These are phyloP conservation scores for Neofusicoccum laricinum DNA, from an alignment of 2,329 filamentous ascomycete species.

Conservation along the genomic window DNA sequence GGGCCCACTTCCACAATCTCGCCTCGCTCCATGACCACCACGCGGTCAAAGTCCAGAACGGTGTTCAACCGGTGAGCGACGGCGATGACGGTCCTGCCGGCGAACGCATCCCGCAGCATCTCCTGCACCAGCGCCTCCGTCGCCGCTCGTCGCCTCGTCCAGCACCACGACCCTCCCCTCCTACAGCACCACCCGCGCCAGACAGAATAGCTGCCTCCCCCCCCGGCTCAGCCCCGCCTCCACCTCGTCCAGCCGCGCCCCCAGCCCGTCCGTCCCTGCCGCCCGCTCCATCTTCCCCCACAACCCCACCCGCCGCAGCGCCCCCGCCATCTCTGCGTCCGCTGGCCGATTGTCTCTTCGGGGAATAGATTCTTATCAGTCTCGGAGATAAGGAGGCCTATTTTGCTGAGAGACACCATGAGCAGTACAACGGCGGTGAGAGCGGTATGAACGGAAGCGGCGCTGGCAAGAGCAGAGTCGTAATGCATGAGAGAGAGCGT, in stretches of 20 bases:
- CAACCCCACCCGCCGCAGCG: constrained; percentile 21
- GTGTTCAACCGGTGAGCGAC: constrained; percentile 58
- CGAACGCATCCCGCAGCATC: constrained; percentile 54
- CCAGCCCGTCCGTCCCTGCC: constrained; percentile 2
- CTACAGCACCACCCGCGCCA: constrained; percentile 57
- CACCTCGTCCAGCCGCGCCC: constrained; percentile 19
- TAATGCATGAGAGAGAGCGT: constrained; percentile 26
- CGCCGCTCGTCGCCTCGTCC: constrained; percentile 38
- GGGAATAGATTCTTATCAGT: constrained; percentile 25
- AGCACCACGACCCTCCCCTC: constrained; percentile 28
- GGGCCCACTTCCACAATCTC: constrained; percentile 41
- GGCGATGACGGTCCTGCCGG: constrained; percentile 57
- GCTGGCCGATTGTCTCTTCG: constrained; percentile 32
- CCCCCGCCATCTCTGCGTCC: constrained; percentile 19
- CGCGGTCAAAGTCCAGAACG: constrained; percentile 53
- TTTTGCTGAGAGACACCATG: constrained; percentile 22
- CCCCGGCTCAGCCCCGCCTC: constrained; percentile 37
- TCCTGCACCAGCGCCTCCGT: constrained; percentile 59
- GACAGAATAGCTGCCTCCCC: constrained; percentile 63
- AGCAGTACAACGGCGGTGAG: constrained; percentile 24
- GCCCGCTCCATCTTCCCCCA: constrained; percentile 19
- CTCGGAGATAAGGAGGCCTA: constrained; percentile 23
- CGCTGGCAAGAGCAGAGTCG: constrained; percentile 15
- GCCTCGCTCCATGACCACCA: constrained; percentile 53
- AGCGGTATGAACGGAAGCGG: constrained; percentile 22